Conservation (phyloP, 306 rosid species). For the Casuarina equisetifolia region DNA sequence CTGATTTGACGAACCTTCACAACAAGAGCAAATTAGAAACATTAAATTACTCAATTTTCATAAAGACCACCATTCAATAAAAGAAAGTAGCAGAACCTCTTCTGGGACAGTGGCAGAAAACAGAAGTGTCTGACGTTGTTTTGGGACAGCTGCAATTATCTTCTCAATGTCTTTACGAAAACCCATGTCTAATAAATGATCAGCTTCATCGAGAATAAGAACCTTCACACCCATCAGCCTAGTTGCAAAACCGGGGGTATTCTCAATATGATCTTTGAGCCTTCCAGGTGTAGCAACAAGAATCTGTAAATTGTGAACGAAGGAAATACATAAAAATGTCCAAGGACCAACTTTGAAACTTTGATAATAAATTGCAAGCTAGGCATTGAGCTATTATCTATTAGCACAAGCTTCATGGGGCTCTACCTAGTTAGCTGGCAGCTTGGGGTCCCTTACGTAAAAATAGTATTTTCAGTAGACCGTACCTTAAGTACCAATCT, state of each 20-base stretch:
- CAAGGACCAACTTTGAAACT: constrained; percentile 7
- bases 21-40: constrained; percentile 18
- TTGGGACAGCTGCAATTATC: constrained; percentile 83
- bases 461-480: background rate
- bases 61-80: constrained; percentile 2
- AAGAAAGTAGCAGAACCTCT: constrained; percentile 48
- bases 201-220: constrained; percentile 97
- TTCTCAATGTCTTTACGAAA: constrained; percentile 90
- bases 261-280: constrained; percentile 90
- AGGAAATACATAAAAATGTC: constrained; percentile 17
- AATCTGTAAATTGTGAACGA: constrained; percentile 54
- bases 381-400: constrained; percentile 10
- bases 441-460: background rate
- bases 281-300: constrained; percentile 99
- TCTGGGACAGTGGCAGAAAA: constrained; percentile 97
- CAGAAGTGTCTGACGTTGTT: constrained; percentile 84
- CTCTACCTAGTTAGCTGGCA: constrained; percentile 8
- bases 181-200: constrained; percentile 97
- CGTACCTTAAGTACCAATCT: background rate
- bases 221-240: constrained; percentile 93
- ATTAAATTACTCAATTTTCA: background rate
- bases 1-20: constrained; percentile 92
- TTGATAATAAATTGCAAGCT: background rate
- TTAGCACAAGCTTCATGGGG: background rate
- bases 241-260: constrained; percentile 90